Evolutionary conservation across 1,284 basidiomycete species (phyloP), one percentile per base, ranked within the genome.

Genomic region (Sporisorium scitamineum): DNA sequence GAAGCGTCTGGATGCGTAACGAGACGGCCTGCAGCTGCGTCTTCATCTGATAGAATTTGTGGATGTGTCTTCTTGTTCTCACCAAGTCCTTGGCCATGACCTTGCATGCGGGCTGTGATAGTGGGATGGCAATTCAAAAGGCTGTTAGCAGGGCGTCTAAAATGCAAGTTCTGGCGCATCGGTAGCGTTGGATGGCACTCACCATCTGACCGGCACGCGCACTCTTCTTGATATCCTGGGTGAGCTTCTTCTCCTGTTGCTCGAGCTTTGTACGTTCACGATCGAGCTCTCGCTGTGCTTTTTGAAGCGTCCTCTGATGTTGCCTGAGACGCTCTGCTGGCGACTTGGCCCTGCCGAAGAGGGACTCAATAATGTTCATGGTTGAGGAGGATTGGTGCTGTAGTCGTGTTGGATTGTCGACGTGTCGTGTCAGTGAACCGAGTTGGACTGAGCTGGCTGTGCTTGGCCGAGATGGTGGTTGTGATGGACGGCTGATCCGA

Each of bases 31-130:
- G 97, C 1, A 99, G 89, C 85, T 99, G 97, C 1, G 97, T 99
- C 69, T 94, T 90, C 96, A 99, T 99, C 85, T 96, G 94, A 83
- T 97, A 94, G 88, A 99, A 99, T 86, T 98, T 99, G 86, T 98
- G 95, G 32, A 97, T 90, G 85, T 99, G 98, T 82, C 93, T 90
- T 55, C 97, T 89, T 26, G 96, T 98, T 73, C 97, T 90, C 73
- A 99, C 95, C 63, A 99, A 91, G 85, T 99, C 97, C 86, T 97
- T 97, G 39, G 97, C 97, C 92, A 98, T 97, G 71, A 99, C 93
- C 88, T 98, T 99, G 89, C 95, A 98, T 14, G 84, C 84, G 7
- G 76, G 62, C 79, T 81, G 57, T 54, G 18, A 18, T 14, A 18
- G n/a, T n/a, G n/a, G n/a, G n/a, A n/a, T n/a, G n/a, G n/a, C 57